Conservation (phyloP, 148 eudicot genomes). For the Linanthus parryae region DNA sequence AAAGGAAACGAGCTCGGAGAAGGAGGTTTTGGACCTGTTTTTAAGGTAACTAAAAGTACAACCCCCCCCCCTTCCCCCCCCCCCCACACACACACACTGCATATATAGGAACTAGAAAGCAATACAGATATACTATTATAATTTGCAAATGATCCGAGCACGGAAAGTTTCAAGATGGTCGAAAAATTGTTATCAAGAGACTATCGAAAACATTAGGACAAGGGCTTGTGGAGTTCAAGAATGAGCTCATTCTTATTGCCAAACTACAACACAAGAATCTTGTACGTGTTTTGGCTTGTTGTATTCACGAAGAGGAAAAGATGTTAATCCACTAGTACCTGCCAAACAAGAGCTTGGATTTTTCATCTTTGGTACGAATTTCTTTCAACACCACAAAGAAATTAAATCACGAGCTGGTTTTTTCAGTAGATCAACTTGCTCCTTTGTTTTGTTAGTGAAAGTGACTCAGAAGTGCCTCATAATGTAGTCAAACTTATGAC, state of each 20-base stretch:
- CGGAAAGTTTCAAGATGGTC: background rate
- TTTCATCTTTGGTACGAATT: background rate
- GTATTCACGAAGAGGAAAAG: background rate
- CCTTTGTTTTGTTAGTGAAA: no score
- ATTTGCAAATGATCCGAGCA: background rate
- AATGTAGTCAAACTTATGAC: no score
- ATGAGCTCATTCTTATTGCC: slow-evolving; percentile 1
- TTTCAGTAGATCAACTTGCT: no score
- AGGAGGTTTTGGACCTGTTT: slow-evolving; percentile 11
- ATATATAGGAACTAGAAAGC: background rate
- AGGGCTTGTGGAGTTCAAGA: slow-evolving; percentile 3
- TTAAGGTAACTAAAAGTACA: background rate
- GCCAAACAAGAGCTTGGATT: background rate
- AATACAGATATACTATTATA: background rate
- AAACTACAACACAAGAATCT: slow-evolving; percentile 5
- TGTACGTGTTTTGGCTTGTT: background rate
- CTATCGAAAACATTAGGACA: slow-evolving; percentile 5
- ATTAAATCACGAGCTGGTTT: no score
- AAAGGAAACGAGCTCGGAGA: background rate
- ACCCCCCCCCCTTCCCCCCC: no score
- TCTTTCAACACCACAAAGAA: no score
- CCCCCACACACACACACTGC: background rate
- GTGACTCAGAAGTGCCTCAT: no score
- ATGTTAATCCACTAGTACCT: background rate
- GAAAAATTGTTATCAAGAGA: slow-evolving; percentile 1